These are phyloP conservation scores for Xylaria sp. DNA, from an alignment of 2,329 filamentous ascomycete genomes.

Conservation along the genomic window DNA sequence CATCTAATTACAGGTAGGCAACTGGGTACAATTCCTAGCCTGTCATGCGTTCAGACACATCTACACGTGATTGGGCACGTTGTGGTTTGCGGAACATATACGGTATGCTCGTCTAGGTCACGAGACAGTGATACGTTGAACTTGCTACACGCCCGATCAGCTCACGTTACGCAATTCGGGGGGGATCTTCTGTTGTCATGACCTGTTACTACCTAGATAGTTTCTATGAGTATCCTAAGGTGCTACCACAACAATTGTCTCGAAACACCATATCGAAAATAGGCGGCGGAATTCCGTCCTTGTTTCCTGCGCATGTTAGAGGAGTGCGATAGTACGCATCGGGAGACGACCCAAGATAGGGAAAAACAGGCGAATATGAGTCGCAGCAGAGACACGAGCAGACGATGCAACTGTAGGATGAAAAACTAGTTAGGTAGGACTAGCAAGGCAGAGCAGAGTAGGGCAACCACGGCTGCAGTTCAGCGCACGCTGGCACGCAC, in stretches of 20 bases:
- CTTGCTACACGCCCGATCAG: conserved; percentile 11
- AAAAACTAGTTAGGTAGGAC: conserved; percentile 22
- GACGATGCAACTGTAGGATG: conserved; percentile 14
- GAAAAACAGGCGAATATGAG: conserved; percentile 20
- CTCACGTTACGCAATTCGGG: conserved; percentile 19
- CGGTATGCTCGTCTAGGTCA: conserved; percentile 1
- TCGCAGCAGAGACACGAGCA: neutral
- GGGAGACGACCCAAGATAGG: conserved; percentile 8
- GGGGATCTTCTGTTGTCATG: neutral
- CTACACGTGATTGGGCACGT: neutral
- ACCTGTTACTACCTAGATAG: neutral
- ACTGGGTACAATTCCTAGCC: neutral
- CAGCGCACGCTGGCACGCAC: conserved; percentile 1
- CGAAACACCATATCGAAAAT: neutral
- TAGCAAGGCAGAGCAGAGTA: conserved; percentile 13
- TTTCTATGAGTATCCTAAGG: neutral
- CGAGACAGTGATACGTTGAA: conserved; percentile 8
- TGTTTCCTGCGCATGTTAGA: neutral
- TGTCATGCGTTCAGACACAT: conserved; percentile 4
- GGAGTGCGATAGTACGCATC: neutral
- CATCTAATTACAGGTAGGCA: neutral
- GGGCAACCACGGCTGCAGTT: conserved; percentile 11
- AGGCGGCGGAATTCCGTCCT: neutral
- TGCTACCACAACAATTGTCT: neutral
- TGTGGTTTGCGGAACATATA: conserved; percentile 4